Percentiles rank a stretch among this genome's conserved stretches.
phyloP scores from a whole-genome alignment of 352 stramenopile species.

The Pythium sp. region DNA sequence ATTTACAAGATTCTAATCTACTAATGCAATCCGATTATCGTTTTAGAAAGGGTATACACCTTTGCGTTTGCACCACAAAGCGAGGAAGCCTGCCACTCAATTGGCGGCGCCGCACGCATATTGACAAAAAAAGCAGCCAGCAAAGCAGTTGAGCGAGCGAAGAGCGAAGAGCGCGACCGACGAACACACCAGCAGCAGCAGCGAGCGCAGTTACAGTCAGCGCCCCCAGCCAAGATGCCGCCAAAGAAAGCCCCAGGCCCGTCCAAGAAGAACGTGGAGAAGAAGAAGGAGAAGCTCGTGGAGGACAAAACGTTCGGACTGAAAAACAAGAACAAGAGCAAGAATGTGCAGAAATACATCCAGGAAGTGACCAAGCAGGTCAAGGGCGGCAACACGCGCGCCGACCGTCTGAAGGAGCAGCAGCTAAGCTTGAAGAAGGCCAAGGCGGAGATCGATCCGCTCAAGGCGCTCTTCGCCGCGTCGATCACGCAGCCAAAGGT shows the following conservation, averaged over 20 bases:
- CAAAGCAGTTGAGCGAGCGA: background rate
- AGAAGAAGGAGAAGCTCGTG: conserved; percentile 91
- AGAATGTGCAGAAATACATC: conserved; percentile 94
- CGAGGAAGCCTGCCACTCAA: background rate
- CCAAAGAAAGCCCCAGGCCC: conserved; percentile 65
- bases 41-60: background rate
- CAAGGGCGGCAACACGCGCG: conserved; percentile 74
- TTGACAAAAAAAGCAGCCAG: conserved; percentile 2
- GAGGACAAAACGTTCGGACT: conserved; percentile 99
- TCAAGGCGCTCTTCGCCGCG: conserved; percentile 83
- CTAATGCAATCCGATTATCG: background rate
- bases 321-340: conserved; percentile 99
- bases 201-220: background rate
- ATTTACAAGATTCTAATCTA: background rate
- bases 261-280: conserved; percentile 89
- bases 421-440: conserved; percentile 77
- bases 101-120: background rate
- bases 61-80: background rate
- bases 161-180: background rate
- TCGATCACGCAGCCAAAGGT: conserved; percentile 88
- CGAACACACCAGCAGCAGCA: background rate
- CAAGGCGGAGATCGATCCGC: conserved; percentile 65
- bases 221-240: conserved; percentile 41
- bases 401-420: conserved; percentile 74
- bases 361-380: conserved; percentile 89